Evolutionary conservation across 2,329 filamentous ascomycete species (phyloP), one percentile per base, ranked within the genome.

Genomic region (Beauveria rudraprayagi): DNA sequence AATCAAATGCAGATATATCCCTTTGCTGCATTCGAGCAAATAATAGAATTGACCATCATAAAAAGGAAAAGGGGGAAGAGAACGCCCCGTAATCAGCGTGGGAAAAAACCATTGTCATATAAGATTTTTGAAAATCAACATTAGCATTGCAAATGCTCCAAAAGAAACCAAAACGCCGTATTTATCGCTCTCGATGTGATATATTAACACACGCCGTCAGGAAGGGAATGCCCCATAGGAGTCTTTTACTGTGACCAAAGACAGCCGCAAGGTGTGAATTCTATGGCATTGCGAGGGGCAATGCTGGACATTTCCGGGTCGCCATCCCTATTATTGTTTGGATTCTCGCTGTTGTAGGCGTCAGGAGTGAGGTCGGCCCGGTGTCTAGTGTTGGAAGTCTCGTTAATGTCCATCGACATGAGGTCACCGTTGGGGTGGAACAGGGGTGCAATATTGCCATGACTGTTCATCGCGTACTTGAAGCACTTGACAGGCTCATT

Each of bases 221-320:
- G 5, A 19, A 28, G 14, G 46, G 11, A 60, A 26, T 34, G 16
- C 8, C 48, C 28, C 48, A 34, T 19, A 9, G 11, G 34, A 37
- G 4, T 28, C 37, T 2, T 52, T 60, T 53, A 60, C 41, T 60
- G 56, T 48, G 76, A 81, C 81, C 81, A 83, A 65, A 81, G 73
- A 64, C 81, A 84, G 9, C 78, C 80, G 60, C 81, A 84, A 41
- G 78, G 73, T 61, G 78, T 82, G 60, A 82, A 70, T 54, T 80
- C 75, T 24, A 67, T 60, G 22, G n/a, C 30, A 30, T 63, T 65
- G 48, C 62, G 61, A 9, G 40, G 2, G 4, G 14, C 24, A 6
- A 60, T 14, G 17, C 43, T 22, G 14, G 14, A 9, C 7, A 1
- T 10, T 26, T 22, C 56, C 3, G 28, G 8, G 17, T 41, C 30